Evolutionary conservation across 2,329 filamentous ascomycete genomes (phyloP), one percentile per base, ranked within the genome.

Genomic region (Exophiala mesophila): DNA sequence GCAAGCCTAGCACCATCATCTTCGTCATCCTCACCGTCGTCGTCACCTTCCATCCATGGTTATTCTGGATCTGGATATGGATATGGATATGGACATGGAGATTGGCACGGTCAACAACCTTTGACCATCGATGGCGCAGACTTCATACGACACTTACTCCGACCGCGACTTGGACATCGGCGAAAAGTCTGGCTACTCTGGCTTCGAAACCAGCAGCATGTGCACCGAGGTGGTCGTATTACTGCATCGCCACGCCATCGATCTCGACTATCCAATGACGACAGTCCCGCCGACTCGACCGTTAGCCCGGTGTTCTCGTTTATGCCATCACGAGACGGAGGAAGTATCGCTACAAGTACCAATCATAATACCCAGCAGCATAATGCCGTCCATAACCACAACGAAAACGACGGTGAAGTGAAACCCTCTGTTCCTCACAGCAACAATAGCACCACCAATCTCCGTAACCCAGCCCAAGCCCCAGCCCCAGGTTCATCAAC

Each of bases 171-270:
- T 13, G 52, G 53, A 9, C 47, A 44, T 5, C 45, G 49, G n/a
- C 40, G 53, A 10, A 55, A 54, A 32, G 35, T 42, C 31, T 57
- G 50, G 50, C 49, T 55, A 10, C 43, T 55, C 32, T 55, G 53
- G 52, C 48, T 56, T 7, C 50, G 53, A 24, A 53, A 52, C 33
- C 37, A 39, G 20, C 50, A 56, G 26, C 16, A 35, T 10, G 15
- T 13, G 17, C 33, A 38, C 23, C 7, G 23, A 26, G 23, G 23
- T 26, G 23, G 23, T 26, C 26, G 19, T 28, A 7, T 18, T 31
- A 3, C 23, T 39, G 12, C 35, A 20, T 29, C 10, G 17, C 3
- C 39, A 6, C 39, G 28, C 13, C 12, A 5, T 19, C 24, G 23
- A 15, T 18, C 20, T 3, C 13, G 34, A 23, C 34, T 29, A 15